A percentile compares a stretch with the other conserved stretches of the same genome.
Evolutionary conservation across 768 basidiomycete species (phyloP).

Genomic region (Ephemerocybe angulata): DNA sequence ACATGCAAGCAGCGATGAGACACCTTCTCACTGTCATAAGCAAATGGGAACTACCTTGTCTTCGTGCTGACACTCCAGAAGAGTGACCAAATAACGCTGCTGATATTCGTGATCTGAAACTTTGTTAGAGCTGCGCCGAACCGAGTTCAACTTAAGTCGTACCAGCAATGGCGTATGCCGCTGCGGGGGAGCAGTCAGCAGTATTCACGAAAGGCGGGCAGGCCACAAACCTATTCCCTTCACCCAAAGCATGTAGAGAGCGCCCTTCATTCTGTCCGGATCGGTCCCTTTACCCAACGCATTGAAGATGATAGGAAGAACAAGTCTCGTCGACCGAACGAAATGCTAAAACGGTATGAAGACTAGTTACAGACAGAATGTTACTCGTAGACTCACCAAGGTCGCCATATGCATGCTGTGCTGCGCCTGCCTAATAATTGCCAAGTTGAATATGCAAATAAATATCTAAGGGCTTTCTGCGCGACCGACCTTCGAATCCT

Average conservation of each 20-base stretch:
- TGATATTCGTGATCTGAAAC: conserved; percentile 53
- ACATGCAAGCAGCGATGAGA: neutral
- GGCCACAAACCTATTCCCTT: conserved; percentile 57
- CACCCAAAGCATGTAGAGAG: conserved; percentile 74
- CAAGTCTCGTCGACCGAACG: conserved; percentile 64
- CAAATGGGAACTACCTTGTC: conserved; percentile 58
- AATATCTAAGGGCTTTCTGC: neutral
- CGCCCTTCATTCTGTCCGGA: conserved; percentile 94
- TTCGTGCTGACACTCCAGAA: conserved; percentile 78
- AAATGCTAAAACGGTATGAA: conserved; percentile 46
- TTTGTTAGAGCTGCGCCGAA: neutral
- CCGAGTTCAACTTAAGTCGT: conserved; percentile 18
- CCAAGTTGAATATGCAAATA: neutral
- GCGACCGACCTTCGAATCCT: conserved; percentile 62
- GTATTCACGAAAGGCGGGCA: neutral
- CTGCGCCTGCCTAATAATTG: conserved; percentile 57
- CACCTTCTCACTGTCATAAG: neutral
- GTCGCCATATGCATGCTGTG: conserved; percentile 59
- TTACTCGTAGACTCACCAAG: conserved; percentile 36
- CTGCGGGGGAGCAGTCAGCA: conserved; percentile 28
- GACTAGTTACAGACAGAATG: conserved; percentile 1
- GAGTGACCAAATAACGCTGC: conserved; percentile 52
- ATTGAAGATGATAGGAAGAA: conserved; percentile 56
- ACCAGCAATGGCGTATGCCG: conserved; percentile 69
- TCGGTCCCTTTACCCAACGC: conserved; percentile 72